A percentile compares a stretch with the other conserved stretches of the same genome.
Conservation (phyloP, 306 rosid genomes). For the Comarum palustre region DNA sequence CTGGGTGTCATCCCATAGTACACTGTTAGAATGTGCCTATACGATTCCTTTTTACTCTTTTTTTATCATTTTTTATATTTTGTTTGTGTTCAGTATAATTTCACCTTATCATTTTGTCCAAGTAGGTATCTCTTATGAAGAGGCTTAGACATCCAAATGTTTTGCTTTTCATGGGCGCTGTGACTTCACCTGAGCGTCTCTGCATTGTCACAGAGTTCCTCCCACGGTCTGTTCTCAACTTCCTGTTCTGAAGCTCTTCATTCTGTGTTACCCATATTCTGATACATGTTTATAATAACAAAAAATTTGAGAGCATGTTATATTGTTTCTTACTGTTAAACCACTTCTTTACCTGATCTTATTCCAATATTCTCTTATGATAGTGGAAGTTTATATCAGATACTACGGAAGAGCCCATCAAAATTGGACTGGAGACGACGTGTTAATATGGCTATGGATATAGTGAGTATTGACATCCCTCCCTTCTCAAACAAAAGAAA, state of each 20-base stretch:
- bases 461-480: slow-evolving; percentile 55
- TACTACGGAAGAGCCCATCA: slow-evolving; percentile 73
- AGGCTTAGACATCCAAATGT: slow-evolving; percentile 92
- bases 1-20: background rate
- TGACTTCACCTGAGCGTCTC: slow-evolving; percentile 85
- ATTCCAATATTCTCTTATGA: slow-evolving; percentile 33
- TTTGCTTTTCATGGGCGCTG: slow-evolving; percentile 98
- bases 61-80: background rate
- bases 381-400: slow-evolving; percentile 92
- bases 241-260: slow-evolving; percentile 15
- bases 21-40: background rate
- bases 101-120: slow-evolving; percentile 17
- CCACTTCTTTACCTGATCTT: slow-evolving; percentile 22
- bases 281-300: slow-evolving; percentile 18
- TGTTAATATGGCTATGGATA: slow-evolving; percentile 89
- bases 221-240: slow-evolving; percentile 68
- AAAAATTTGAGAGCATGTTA: background rate
- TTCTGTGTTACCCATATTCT: background rate
- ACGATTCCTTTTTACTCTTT: background rate
- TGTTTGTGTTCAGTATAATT: slow-evolving; percentile 17
- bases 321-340: background rate
- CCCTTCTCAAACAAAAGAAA: background rate
- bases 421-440: slow-evolving; percentile 93
- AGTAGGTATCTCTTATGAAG: slow-evolving; percentile 89
- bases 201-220: slow-evolving; percentile 95